phyloP scores from a whole-genome alignment of 306 rosid species.

The Sechiopsis laciniata region DNA sequence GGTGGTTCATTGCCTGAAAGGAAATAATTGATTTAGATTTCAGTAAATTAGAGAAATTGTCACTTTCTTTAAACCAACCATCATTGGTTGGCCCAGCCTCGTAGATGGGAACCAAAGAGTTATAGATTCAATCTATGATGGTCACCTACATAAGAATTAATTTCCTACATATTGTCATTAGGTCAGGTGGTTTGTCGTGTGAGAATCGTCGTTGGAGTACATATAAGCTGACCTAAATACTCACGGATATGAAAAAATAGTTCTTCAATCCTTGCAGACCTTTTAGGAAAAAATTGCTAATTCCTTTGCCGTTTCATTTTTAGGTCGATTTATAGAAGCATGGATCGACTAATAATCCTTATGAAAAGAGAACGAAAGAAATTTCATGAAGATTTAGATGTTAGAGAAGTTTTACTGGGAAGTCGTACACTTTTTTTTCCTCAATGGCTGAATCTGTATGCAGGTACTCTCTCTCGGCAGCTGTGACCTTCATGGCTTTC shows the following conservation, averaged over 20 bases:
- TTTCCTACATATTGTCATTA: too few species aligned
- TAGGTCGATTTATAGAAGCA: neutral
- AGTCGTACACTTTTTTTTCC: neutral
- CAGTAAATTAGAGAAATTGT: neutral
- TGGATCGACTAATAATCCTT: neutral
- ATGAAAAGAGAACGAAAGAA: neutral
- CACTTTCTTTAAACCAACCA: neutral
- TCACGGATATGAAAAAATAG: too few species aligned
- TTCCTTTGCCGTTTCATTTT: neutral
- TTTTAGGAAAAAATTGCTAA: neutral
- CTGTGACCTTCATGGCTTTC: slow-evolving; percentile 86
- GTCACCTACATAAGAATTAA: too few species aligned
- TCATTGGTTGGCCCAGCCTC: too few species aligned
- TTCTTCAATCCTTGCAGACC: neutral
- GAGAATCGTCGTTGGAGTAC: too few species aligned
- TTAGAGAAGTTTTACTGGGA: neutral
- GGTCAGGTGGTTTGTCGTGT: too few species aligned
- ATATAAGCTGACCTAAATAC: too few species aligned
- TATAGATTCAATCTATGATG: too few species aligned
- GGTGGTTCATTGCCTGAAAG: neutral
- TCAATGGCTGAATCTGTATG: slow-evolving; percentile 16
- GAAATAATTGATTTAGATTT: neutral
- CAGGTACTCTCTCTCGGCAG: slow-evolving; percentile 94
- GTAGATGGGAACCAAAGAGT: too few species aligned
- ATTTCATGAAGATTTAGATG: neutral